Evolutionary conservation across 495 filamentous ascomycete genomes (phyloP).

Genomic region (Podospora sp.): DNA sequence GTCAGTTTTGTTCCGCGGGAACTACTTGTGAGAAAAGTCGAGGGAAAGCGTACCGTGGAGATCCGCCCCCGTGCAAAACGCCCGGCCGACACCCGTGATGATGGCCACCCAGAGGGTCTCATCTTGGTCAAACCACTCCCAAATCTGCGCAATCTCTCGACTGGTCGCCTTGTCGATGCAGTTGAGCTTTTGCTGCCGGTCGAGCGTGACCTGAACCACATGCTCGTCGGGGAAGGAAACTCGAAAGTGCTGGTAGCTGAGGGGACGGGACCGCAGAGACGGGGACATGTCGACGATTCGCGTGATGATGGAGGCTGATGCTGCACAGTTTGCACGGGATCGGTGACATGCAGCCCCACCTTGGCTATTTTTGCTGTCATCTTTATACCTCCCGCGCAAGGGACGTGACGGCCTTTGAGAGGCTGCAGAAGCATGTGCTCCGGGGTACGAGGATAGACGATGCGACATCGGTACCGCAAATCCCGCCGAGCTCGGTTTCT

Average conservation of each 20-base stretch:
- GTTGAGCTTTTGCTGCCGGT: conserved; percentile 53
- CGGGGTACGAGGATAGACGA: neutral
- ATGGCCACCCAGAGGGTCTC: conserved; percentile 52
- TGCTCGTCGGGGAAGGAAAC: conserved; percentile 25
- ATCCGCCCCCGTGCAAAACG: conserved; percentile 64
- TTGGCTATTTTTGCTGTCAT: neutral
- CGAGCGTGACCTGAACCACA: conserved; percentile 41
- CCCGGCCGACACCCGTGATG: conserved; percentile 52
- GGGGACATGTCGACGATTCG: conserved; percentile 15
- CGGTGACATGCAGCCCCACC: neutral
- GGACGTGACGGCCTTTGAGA: neutral
- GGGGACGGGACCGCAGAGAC: neutral
- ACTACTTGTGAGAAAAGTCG: no score
- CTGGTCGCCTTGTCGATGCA: conserved; percentile 48
- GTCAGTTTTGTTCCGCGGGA: neutral
- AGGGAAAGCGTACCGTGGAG: conserved; percentile 47
- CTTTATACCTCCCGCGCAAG: neutral
- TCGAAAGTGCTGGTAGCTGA: conserved; percentile 23
- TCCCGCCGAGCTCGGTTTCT: neutral
- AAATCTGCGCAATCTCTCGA: conserved; percentile 48
- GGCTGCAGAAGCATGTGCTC: neutral
- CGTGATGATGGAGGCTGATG: neutral
- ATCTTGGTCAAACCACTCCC: conserved; percentile 52
- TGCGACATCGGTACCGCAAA: conserved; percentile 5
- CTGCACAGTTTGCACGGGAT: neutral